Conservation (phyloP, 352 stramenopile species). For the Aphanomyces stellatus region DNA sequence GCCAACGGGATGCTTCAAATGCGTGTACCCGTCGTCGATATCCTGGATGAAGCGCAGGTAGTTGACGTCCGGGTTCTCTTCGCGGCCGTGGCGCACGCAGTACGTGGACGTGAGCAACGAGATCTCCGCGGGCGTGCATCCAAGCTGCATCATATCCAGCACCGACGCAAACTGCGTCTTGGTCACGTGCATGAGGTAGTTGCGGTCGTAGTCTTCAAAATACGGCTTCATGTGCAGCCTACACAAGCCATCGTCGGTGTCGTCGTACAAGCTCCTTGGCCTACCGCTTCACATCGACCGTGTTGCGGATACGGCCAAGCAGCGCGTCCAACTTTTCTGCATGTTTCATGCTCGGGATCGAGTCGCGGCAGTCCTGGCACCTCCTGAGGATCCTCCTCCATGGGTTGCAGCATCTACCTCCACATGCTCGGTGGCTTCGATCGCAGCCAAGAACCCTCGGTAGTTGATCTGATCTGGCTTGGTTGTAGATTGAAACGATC, state of each 20-base stretch:
- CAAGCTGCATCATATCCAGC: constrained; percentile 76
- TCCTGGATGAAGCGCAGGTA: constrained; percentile 67
- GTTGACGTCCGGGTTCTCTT: constrained; percentile 59
- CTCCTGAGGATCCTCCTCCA: not conserved
- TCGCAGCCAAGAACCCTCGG: constrained; percentile 49
- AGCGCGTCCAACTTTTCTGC: not conserved
- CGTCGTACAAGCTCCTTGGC: not conserved
- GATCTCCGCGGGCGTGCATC: constrained; percentile 38
- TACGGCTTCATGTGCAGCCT: constrained; percentile 78
- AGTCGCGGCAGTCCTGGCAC: not conserved
- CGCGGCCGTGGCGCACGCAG: constrained; percentile 39
- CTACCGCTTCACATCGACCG: constrained; percentile 9
- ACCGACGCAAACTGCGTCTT: constrained; percentile 78
- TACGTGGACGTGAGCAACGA: constrained; percentile 45
- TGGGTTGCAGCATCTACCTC: not conserved
- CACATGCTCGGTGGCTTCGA: constrained; percentile 28
- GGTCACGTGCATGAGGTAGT: constrained; percentile 54
- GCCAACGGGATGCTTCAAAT: not conserved
- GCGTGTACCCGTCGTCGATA: constrained; percentile 58
- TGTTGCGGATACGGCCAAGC: constrained; percentile 2
- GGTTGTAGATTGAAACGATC: constrained; percentile 47
- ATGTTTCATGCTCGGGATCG: not conserved
- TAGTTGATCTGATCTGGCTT: constrained; percentile 73
- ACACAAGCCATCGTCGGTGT: not conserved
- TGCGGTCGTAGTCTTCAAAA: constrained; percentile 83